phyloP scores from a whole-genome alignment of 192 early-diverging fungal genomes.

The Chytriomyces hyalinus region DNA sequence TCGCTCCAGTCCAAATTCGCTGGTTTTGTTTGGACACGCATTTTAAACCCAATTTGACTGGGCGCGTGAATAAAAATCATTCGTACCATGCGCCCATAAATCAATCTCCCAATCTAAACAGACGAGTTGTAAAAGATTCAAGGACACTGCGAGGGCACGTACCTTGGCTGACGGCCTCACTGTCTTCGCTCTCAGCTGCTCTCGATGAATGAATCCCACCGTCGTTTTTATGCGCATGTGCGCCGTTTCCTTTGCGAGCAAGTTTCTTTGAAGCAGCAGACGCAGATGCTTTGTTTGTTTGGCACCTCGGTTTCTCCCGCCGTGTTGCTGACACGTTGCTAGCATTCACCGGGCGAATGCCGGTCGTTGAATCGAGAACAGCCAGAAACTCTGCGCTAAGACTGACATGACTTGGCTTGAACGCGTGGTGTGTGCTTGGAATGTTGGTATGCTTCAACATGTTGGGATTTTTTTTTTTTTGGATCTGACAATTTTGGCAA shows the following conservation, averaged over 20 bases:
- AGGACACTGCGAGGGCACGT: too few relatives aligned
- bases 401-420: background rate
- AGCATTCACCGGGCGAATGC: conserved; percentile 10
- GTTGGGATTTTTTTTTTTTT: too few relatives aligned
- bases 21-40: background rate
- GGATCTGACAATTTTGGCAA: background rate
- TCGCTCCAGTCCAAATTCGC: conserved; percentile 39
- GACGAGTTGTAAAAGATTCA: background rate
- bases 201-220: too few relatives aligned
- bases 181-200: too few relatives aligned
- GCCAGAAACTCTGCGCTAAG: conserved; percentile 13
- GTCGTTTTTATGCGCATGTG: too few relatives aligned
- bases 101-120: conserved; percentile 38
- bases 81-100: conserved; percentile 30
- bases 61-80: background rate
- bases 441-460: too few relatives aligned
- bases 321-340: background rate
- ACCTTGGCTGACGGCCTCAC: too few relatives aligned
- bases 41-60: background rate
- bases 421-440: too few relatives aligned
- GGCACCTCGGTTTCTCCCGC: background rate
- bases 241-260: too few relatives aligned
- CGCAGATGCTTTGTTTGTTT: background rate
- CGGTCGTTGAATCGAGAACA: conserved; percentile 31
- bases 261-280: too few relatives aligned